phyloP scores from a whole-genome alignment of 2,329 filamentous ascomycete genomes.

The Coniochaeta hoffmannii region DNA sequence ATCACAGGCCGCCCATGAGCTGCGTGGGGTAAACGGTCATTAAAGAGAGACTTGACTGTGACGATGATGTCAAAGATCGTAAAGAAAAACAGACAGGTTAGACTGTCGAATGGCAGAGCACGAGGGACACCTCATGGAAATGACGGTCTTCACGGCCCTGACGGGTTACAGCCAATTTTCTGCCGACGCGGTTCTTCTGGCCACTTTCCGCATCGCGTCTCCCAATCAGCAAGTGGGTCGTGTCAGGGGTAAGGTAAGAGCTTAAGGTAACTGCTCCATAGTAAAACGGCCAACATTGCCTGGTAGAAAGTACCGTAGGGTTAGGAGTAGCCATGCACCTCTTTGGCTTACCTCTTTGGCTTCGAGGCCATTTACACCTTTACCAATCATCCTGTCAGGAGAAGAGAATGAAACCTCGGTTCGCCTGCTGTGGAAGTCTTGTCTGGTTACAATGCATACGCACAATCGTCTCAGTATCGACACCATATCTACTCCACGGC shows the following conservation, averaged over 20 bases:
- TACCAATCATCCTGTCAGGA: no score
- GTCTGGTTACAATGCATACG: no score
- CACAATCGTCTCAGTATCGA: no score
- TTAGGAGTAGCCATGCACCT: background rate
- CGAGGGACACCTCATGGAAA: background rate
- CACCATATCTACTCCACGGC: background rate
- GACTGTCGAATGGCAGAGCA: background rate
- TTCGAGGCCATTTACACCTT: no score
- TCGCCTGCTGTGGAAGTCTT: no score
- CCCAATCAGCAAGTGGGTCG: background rate
- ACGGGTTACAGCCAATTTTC: background rate
- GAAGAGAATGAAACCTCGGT: no score
- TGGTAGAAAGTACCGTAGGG: background rate
- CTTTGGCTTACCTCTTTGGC: no score
- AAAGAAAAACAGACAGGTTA: background rate
- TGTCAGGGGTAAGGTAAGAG: background rate
- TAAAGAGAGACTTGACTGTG: background rate
- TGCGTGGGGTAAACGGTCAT: background rate
- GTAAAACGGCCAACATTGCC: background rate
- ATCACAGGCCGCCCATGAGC: background rate
- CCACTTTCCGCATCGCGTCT: slow-evolving; percentile 1
- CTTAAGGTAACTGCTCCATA: background rate
- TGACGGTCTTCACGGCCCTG: background rate
- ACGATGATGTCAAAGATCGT: background rate
- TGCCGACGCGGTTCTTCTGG: background rate